Percentiles rank a stretch among this genome's conserved stretches.
Evolutionary conservation across 371 early-diverging fungal genomes (phyloP).

Genomic region (Thermomucor indicae-seudaticae): DNA sequence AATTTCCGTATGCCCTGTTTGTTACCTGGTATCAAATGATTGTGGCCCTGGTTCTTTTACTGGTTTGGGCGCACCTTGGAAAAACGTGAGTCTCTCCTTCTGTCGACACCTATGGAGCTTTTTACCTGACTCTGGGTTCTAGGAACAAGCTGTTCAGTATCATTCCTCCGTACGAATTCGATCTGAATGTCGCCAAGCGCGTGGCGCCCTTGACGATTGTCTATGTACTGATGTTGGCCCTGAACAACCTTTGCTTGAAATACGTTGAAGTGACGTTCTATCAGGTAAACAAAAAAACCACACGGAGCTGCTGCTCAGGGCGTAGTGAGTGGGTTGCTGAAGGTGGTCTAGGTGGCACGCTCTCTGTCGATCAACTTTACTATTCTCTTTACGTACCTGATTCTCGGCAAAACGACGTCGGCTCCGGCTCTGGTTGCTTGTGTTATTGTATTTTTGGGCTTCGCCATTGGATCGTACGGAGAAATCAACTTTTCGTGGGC

Average conservation of each 20-base stretch:
- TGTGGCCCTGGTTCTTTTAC: constrained; percentile 56
- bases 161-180: constrained; percentile 70
- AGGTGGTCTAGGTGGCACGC: constrained; percentile 50
- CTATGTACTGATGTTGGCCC: constrained; percentile 68
- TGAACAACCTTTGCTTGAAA: constrained; percentile 68
- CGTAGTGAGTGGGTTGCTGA: too few species aligned
- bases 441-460: constrained; percentile 64
- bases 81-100: constrained; percentile 42
- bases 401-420: constrained; percentile 59
- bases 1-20: constrained; percentile 67
- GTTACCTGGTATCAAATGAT: constrained; percentile 70
- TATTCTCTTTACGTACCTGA: constrained; percentile 63
- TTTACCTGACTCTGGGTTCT: not conserved
- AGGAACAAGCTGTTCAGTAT: constrained; percentile 56
- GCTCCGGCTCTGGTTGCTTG: constrained; percentile 56
- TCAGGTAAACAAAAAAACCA: constrained; percentile 36
- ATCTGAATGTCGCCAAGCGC: constrained; percentile 46
- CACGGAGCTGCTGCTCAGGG: too few species aligned
- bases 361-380: constrained; percentile 72
- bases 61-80: constrained; percentile 59
- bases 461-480: constrained; percentile 67
- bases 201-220: constrained; percentile 66
- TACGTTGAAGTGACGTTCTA: constrained; percentile 73
- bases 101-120: constrained; percentile 1
- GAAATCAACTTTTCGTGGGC: constrained; percentile 71